A percentile compares a stretch with the other conserved stretches of the same genome.
Evolutionary conservation across 352 stramenopile genomes (phyloP).

Genomic region (Pythium scleroteichum): DNA sequence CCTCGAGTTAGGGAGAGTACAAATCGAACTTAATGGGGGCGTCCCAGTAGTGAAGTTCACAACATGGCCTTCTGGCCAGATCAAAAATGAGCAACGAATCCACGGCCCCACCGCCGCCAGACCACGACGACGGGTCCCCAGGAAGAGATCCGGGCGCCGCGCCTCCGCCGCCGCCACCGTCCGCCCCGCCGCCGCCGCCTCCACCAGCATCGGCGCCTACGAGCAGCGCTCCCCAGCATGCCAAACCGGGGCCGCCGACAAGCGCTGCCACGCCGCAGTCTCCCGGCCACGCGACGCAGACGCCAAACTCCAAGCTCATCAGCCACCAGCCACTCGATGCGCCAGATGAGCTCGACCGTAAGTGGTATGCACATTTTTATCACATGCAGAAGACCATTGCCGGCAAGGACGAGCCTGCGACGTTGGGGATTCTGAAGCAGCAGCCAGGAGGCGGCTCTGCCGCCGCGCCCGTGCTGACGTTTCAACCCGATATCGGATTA

Average conservation of each 20-base stretch:
- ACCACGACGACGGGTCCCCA: slow-evolving; percentile 19
- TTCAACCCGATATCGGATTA: slow-evolving; percentile 79
- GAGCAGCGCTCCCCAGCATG: slow-evolving; percentile 17
- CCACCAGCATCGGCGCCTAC: slow-evolving; percentile 14
- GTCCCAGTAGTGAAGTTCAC: neutral
- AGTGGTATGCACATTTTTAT: slow-evolving; percentile 87
- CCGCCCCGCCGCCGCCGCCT: slow-evolving; percentile 30
- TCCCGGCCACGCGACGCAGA: slow-evolving; percentile 27
- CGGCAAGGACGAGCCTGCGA: slow-evolving; percentile 58
- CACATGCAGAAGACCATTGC: slow-evolving; percentile 84
- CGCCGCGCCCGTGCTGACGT: slow-evolving; percentile 40
- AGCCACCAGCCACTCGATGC: slow-evolving; percentile 72
- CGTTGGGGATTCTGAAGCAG: slow-evolving; percentile 65
- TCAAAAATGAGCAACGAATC: slow-evolving; percentile 22
- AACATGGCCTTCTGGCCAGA: neutral
- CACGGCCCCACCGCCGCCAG: slow-evolving; percentile 22
- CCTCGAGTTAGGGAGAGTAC: slow-evolving; percentile 16
- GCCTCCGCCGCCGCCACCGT: slow-evolving; percentile 42
- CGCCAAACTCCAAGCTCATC: slow-evolving; percentile 71
- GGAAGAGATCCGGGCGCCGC: slow-evolving; percentile 8
- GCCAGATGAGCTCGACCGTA: slow-evolving; percentile 79
- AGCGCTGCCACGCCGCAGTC: slow-evolving; percentile 32
- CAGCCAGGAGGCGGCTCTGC: slow-evolving; percentile 33
- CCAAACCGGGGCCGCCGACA: slow-evolving; percentile 14
- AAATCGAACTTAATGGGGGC: slow-evolving; percentile 11